Conservation (phyloP, 208 protist species). For the Trichomonas vaginalis region DNA sequence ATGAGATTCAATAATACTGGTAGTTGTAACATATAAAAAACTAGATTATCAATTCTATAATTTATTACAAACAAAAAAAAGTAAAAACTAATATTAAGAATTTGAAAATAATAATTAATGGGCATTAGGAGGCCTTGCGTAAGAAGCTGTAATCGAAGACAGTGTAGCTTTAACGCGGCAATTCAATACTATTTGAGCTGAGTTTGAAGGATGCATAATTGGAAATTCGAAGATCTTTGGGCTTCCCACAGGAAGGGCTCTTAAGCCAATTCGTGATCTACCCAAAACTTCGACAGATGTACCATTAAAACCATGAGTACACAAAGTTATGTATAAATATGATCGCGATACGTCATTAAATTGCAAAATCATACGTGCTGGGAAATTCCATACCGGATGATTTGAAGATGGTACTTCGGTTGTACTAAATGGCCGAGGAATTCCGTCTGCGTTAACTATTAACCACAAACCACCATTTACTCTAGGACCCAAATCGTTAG, state of each 20-base stretch:
- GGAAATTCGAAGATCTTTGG: not conserved
- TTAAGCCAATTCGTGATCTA: not conserved
- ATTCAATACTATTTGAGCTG: not conserved
- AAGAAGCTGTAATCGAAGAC: not conserved
- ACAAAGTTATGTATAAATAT: not conserved
- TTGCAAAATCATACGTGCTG: not conserved
- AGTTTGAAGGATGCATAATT: not conserved
- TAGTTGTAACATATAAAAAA: no score
- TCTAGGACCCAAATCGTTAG: not conserved
- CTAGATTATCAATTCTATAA: no score
- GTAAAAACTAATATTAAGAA: no score
- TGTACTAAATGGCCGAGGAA: not conserved
- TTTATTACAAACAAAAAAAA: no score
- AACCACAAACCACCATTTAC: not conserved
- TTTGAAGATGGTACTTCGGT: not conserved
- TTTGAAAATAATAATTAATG: no score
- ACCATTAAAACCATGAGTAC: not conserved
- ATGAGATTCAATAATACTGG: no score
- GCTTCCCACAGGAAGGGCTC: not conserved
- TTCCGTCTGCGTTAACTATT: not conserved
- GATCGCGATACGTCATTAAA: not conserved
- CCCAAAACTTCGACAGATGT: not conserved
- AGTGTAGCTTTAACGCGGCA: not conserved
- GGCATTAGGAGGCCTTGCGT: not conserved
- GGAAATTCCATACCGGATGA: not conserved